Base-by-base conservation (phyloP, 164 flowering plant genomes). In the Hamamelis virginiana region DNA sequence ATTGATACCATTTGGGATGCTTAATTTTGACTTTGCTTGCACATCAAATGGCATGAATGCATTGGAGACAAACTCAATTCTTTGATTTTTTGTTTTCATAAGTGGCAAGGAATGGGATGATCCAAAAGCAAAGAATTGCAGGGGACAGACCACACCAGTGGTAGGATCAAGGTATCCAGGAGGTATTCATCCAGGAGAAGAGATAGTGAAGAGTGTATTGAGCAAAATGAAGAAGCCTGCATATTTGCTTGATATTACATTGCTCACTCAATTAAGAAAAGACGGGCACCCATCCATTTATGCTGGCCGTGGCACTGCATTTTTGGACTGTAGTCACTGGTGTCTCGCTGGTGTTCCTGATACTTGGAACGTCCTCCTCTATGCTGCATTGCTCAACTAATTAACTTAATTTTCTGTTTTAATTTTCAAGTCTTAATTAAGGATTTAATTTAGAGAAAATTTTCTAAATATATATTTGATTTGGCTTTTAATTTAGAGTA, bases 231-330 rank as follows among this genome's bases (percentile, higher is more conserved):
- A 19, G 47, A 81, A 53, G 22, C 74, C 75, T 0, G 86, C 73
- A 1, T 12, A 70, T 58, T 71, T 87, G 69, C 81, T 87, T 0
- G 87, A 85, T 59, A 70, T 85, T 0, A 73, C 84, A 16, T 53
- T 65, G 53, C 80, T 85, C 4, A 70, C 89, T 8, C 87, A 83
- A 51, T 73, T 87, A 22, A 68, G 89, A 55, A 85, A 83, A 72
- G 91, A 87, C 47, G 91, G 84, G 1, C 91, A 87, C 26, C 91
- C 91, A 1, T 81, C 87, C 0, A 19, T 9, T 1, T 85, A 80
- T 33, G 74, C 72, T 0, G 69, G 67, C 21, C 57, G 44, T 0
- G 70, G 63, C 9, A 6, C 23, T 16, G 1, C 1, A 9, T 18
- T 16, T 1, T 57, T 8, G 6, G 83, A 80, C 46, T 77, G 83